Evolutionary conservation across 2,329 filamentous ascomycete species (phyloP).

Genomic region (Karstenula rhodostoma): DNA sequence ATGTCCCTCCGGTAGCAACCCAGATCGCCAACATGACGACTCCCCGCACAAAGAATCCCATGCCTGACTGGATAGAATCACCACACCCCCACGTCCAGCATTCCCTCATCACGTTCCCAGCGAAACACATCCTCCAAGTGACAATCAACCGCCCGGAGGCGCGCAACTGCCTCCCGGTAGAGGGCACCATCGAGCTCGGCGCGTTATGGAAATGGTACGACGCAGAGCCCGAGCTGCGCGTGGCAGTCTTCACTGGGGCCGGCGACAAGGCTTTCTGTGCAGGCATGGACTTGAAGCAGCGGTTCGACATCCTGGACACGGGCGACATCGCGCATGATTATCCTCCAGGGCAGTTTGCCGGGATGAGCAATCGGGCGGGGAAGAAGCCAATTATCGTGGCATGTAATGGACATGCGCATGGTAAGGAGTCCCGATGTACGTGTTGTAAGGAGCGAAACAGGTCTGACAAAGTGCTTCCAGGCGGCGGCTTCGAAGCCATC

Average conservation of each 20-base stretch:
- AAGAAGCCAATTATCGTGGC: constrained; percentile 35
- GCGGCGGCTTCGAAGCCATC: constrained; percentile 62
- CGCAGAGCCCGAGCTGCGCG: constrained; percentile 51
- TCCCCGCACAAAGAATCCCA: constrained; percentile 27
- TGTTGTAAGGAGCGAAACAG: constrained; percentile 18
- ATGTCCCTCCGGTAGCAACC: neutral
- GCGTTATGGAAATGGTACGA: constrained; percentile 60
- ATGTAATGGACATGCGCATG: constrained; percentile 35
- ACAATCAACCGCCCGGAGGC: constrained; percentile 56
- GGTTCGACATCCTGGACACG: constrained; percentile 24
- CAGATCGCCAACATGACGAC: constrained; percentile 24
- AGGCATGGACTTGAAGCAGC: constrained; percentile 59
- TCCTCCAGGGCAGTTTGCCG: constrained; percentile 29
- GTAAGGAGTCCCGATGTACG: constrained; percentile 38
- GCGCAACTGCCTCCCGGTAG: constrained; percentile 49
- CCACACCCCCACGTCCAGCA: constrained; percentile 24
- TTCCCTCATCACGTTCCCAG: constrained; percentile 51
- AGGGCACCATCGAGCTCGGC: constrained; percentile 54
- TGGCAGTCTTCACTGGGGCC: constrained; percentile 54
- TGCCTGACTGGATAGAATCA: constrained; percentile 47
- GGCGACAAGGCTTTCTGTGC: constrained; percentile 61
- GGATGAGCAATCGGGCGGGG: constrained; percentile 34
- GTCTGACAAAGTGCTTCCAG: constrained; percentile 55
- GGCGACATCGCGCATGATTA: constrained; percentile 28
- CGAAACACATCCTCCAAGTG: constrained; percentile 55